Base-by-base conservation (phyloP, 1,284 basidiomycete genomes). In the Leccinum subatratum region DNA sequence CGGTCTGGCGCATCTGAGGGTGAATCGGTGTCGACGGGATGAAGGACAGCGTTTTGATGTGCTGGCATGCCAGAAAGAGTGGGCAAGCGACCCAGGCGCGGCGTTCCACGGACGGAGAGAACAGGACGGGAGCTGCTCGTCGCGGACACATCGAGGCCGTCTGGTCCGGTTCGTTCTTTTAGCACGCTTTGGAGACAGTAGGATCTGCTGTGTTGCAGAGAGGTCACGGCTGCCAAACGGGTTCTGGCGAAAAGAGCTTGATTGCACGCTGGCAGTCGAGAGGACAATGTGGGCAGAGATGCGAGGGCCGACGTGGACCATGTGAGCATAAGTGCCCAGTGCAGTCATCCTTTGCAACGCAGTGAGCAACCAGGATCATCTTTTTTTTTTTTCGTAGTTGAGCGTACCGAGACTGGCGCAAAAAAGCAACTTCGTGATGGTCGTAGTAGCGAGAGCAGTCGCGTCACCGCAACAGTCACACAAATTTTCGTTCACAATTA, bases 291-390 rank as follows among this genome's bases (percentile, higher is more conserved):
- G 76, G 72, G 76, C 76, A 78, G 65, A 51, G 72, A 74, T 77
- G 69, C 76, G 81, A 85, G 83, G 84, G 85, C 86, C 84, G 83
- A 83, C 82, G 84, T 86, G 85, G 87, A 89, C 85, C 85, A 89
- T 86, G 85, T 86, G 79, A 90, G 85, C 90, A 92, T 92, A 83
- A 87, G 90, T 79, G 73, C 77, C 79, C 81, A 82, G 81, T 82
- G 80, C 86, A 87, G 83, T 88, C 90, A 92, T 91, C 84, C 89
- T 90, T 58, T 72, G 61, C 8, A 14, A 56, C 20, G 39, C 22
- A 12, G 25, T 74, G 39, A 70, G 72, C 25, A 7, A 8, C 7
- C 60, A 56, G 63, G 14, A 4, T 48, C 11, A 45, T 9, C 42
- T 25, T 25, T 30, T 45, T 32, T 61, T 58, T 62, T n/a, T 57